These are phyloP conservation scores for Macrophomina phaseolina DNA, from an alignment of 2,329 filamentous ascomycete genomes.

Conservation along the genomic window DNA sequence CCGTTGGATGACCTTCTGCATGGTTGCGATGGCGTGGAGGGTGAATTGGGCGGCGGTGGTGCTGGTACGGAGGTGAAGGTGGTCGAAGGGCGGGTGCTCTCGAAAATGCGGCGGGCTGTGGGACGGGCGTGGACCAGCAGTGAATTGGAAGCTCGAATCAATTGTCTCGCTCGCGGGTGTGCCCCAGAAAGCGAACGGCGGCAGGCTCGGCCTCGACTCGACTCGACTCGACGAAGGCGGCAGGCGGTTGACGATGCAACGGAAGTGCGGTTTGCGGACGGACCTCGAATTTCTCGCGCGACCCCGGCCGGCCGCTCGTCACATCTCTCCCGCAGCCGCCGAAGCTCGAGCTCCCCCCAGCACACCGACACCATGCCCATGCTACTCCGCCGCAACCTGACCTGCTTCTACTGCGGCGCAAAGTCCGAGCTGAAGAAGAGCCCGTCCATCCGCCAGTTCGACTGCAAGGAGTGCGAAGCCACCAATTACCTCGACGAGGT, in stretches of 20 bases:
- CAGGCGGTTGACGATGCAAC: conserved; percentile 10
- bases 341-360: conserved; percentile 17
- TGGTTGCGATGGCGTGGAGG: conserved; percentile 14
- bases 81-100: conserved; percentile 1
- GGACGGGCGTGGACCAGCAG: background rate
- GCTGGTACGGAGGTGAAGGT: conserved; percentile 15
- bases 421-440: conserved; percentile 67
- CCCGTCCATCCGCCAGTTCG: conserved; percentile 67
- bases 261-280: background rate
- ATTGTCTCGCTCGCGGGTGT: background rate
- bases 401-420: conserved; percentile 59
- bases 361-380: conserved; percentile 37
- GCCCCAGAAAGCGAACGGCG: background rate
- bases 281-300: conserved; percentile 22
- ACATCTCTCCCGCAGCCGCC: conserved; percentile 15
- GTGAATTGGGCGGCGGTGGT: background rate
- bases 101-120: background rate
- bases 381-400: conserved; percentile 40
- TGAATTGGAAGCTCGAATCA: background rate
- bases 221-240: too few species aligned
- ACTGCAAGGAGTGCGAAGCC: conserved; percentile 80
- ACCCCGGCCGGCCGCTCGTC: background rate
- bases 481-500: conserved; percentile 90
- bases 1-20: conserved; percentile 72
- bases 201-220: background rate